Evolutionary conservation across 176 grass and related monocot species (phyloP).

Genomic region (Oryza longistaminata): DNA sequence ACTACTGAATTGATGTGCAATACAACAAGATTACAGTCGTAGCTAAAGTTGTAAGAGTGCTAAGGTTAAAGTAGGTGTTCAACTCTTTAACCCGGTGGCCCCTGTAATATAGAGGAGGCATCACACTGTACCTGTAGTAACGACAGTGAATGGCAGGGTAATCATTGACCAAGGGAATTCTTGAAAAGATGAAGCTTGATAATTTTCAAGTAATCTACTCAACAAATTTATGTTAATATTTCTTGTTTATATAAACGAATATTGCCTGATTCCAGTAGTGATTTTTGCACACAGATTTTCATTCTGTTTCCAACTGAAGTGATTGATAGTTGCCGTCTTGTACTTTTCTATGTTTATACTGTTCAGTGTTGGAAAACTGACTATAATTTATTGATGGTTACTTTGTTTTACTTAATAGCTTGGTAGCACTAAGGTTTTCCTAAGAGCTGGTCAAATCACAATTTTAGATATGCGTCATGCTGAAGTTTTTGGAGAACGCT

Average conservation of each 20-base stretch:
- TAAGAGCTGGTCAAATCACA: conserved; percentile 92
- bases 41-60: too few relatives aligned
- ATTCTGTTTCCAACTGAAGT: conserved; percentile 22
- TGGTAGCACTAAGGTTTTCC: conserved; percentile 85
- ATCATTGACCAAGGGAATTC: too few relatives aligned
- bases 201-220: too few relatives aligned
- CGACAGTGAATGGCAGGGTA: too few relatives aligned
- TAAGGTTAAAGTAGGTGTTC: too few relatives aligned
- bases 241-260: neutral
- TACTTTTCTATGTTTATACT: neutral
- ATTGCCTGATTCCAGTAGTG: neutral
- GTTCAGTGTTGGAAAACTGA: neutral
- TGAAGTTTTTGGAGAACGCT: conserved; percentile 94
- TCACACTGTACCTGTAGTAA: too few relatives aligned
- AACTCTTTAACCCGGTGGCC: too few relatives aligned
- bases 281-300: neutral
- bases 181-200: too few relatives aligned
- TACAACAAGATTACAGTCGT: too few relatives aligned
- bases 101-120: too few relatives aligned
- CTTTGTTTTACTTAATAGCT: conserved; percentile 60
- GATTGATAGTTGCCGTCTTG: conserved; percentile 1
- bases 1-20: too few relatives aligned
- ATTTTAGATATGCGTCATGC: conserved; percentile 73
- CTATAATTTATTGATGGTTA: conserved; percentile 14
- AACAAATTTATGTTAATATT: too few relatives aligned